phyloP scores from a whole-genome alignment of 768 basidiomycete genomes.

The Dictyophora rubrovolvata region DNA sequence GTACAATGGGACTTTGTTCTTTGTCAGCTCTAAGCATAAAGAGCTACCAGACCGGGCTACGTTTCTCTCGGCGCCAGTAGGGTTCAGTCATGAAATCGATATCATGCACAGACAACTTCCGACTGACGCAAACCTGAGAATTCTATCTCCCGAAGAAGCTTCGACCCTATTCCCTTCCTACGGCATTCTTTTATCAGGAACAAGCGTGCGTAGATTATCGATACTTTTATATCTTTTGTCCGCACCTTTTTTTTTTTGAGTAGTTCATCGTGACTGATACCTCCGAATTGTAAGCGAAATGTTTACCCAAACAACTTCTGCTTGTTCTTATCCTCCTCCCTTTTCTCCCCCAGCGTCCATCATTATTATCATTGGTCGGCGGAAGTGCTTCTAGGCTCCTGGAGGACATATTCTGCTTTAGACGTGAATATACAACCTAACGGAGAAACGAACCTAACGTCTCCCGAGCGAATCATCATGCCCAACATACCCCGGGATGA shows the following conservation, averaged over 20 bases:
- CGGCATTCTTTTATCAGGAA: slow-evolving; percentile 68
- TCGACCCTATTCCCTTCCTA: slow-evolving; percentile 55
- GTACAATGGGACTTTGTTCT: slow-evolving; percentile 69
- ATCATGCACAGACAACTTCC: slow-evolving; percentile 55
- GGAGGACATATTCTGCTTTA: slow-evolving; percentile 81
- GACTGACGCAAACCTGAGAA: slow-evolving; percentile 65
- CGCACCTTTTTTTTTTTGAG: neutral
- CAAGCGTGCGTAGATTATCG: slow-evolving; percentile 41
- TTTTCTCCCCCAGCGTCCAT: slow-evolving; percentile 44
- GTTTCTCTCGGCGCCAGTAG: slow-evolving; percentile 62
- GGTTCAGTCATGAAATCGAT: slow-evolving; percentile 47
- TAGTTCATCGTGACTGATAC: slow-evolving; percentile 80
- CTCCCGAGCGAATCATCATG: slow-evolving; percentile 68
- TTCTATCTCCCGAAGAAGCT: slow-evolving; percentile 64
- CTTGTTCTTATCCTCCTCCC: neutral
- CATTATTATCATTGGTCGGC: slow-evolving; percentile 95
- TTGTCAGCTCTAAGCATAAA: slow-evolving; percentile 67
- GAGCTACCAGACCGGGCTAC: slow-evolving; percentile 52
- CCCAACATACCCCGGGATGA: slow-evolving; percentile 60
- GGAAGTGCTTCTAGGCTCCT: slow-evolving; percentile 85
- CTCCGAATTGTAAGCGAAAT: slow-evolving; percentile 59
- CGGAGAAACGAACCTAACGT: slow-evolving; percentile 64
- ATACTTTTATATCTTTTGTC: neutral
- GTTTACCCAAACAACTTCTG: neutral
- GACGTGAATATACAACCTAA: slow-evolving; percentile 55